phyloP scores from a whole-genome alignment of 2,329 filamentous ascomycete genomes.

The Endothia cerciana region DNA sequence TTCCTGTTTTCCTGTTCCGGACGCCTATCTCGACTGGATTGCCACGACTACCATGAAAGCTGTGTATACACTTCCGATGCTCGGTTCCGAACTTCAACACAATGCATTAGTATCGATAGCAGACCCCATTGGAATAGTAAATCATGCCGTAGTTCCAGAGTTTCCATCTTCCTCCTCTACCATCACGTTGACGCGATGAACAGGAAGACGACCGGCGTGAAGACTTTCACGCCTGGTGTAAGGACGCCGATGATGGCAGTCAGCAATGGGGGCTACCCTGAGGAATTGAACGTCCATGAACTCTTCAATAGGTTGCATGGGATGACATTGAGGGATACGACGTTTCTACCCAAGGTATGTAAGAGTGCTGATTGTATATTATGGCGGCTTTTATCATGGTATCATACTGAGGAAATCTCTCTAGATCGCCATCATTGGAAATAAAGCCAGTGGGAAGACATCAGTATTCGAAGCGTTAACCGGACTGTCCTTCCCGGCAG shows the following conservation, averaged over 20 bases:
- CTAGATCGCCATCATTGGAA: conserved; percentile 26
- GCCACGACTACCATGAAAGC: background rate
- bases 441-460: conserved; percentile 27
- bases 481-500: conserved; percentile 20
- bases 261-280: background rate
- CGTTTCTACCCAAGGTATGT: conserved; percentile 20
- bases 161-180: background rate
- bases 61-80: background rate
- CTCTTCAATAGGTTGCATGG: conserved; percentile 20
- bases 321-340: conserved; percentile 16
- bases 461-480: conserved; percentile 27
- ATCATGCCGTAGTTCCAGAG: background rate
- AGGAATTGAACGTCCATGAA: conserved; percentile 14
- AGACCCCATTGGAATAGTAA: background rate
- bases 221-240: background rate
- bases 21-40: background rate
- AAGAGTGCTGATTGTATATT: background rate
- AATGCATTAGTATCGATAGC: background rate
- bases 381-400: background rate
- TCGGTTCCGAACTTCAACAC: background rate
- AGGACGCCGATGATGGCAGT: background rate
- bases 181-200: background rate
- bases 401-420: background rate
- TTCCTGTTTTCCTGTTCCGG: background rate
- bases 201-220: background rate